These are phyloP conservation scores for Murraya paniculata DNA, from an alignment of 345 rosid genomes.

Conservation along the genomic window DNA sequence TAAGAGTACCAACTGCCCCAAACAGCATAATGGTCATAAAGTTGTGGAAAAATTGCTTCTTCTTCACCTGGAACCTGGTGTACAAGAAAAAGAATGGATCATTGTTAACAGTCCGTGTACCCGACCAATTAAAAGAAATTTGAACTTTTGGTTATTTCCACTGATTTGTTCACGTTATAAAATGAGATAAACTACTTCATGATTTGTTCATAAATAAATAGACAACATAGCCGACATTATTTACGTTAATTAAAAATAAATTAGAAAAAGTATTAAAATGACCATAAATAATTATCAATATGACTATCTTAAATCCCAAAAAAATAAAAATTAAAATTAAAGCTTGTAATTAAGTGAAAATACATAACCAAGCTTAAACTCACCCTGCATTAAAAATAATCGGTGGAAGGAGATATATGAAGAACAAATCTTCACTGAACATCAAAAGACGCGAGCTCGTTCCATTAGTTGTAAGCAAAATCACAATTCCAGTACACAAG, in stretches of 20 bases:
- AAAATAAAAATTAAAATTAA: background rate
- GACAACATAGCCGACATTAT: background rate
- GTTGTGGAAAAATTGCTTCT: slow-evolving; percentile 97
- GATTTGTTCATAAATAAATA: background rate
- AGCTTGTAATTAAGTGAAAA: background rate
- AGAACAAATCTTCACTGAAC: slow-evolving; percentile 96
- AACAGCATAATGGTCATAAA: slow-evolving; percentile 91
- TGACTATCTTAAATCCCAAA: background rate
- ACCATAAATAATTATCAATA: background rate
- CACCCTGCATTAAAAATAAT: slow-evolving; percentile 97
- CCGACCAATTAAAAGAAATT: background rate
- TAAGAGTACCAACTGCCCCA: slow-evolving; percentile 93
- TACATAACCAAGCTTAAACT: slow-evolving; percentile 10
- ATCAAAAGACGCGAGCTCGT: slow-evolving; percentile 79
- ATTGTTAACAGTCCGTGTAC: background rate
- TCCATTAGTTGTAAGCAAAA: slow-evolving; percentile 73
- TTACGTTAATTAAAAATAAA: background rate
- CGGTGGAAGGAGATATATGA: slow-evolving; percentile 97
- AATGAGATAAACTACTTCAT: background rate
- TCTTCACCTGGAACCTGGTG: slow-evolving; percentile 94
- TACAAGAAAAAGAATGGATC: background rate
- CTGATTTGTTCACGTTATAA: background rate
- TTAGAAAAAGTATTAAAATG: background rate
- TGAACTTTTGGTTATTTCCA: background rate
- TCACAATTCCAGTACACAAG: slow-evolving; percentile 77